Base-by-base conservation (phyloP, 768 basidiomycete species). In the Naganishia friedmannii region DNA sequence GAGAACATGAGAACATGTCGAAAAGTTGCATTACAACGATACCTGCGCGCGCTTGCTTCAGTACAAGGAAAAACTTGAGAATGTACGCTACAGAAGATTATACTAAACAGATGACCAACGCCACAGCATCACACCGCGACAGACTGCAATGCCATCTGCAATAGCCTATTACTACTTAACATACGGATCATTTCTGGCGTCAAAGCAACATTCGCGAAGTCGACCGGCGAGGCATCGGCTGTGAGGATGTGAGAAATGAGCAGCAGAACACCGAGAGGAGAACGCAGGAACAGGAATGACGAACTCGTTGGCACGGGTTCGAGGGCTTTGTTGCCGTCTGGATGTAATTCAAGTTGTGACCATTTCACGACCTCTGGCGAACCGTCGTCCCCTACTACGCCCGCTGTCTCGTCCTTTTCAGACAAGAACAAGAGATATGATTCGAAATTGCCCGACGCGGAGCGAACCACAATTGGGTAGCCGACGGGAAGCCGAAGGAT, bases 391-490 rank as follows among this genome's bases (percentile, higher is more conserved):
- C 92, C 93, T 8, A 90, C 78, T 4, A 94, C 91, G 77, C 89
- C 88, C 0, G 94, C 88, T 10, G 87, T 87, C 63, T 86, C 84
- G 0, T 84, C 85, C 73, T 88, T 89, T 72, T 89, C 87, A 42
- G 89, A 82, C 21, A 91, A 88, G 70, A 87, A 85, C 17, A 90
- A 77, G 42, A 95, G 83, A 6, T 88, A 88, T 5, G 93, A 92
- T 77, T 94, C 92, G 77, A 91, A 94, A 37, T 90, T 88, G 5
- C 93, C 92, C 12, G 89, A 86, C 74, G 86, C 89, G 56, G 90
- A 88, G 53, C 90, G 89, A 72, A 97, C 87, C 82, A 92, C 90
- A 83, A 97, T 88, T 15, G 88, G 86, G 21, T 88, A 83, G 83
- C 90, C 89, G 0, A 84, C 13, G 83, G 83, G 60, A 26, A 63